These are phyloP conservation scores for Leccinum pallidistipes DNA, from an alignment of 1,284 basidiomycete species.

Conservation along the genomic window DNA sequence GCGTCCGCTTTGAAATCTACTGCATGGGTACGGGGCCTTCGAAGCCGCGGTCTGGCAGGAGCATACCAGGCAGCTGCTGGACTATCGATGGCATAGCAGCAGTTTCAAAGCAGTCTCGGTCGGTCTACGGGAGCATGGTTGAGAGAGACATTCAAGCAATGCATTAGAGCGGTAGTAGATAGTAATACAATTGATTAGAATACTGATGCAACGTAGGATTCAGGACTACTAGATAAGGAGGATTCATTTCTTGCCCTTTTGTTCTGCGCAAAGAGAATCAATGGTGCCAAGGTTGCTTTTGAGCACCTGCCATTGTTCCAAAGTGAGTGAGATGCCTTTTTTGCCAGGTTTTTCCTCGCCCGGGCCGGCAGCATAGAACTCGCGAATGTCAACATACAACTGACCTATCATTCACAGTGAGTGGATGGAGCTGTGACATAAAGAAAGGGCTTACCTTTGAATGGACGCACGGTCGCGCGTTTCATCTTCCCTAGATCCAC, in stretches of 20 bases:
- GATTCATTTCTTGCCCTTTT: conserved; percentile 36
- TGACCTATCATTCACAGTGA: conserved; percentile 36
- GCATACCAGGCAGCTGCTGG: conserved; percentile 72
- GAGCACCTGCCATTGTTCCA: conserved; percentile 71
- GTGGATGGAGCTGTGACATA: background rate
- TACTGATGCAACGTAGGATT: background rate
- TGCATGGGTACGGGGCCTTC: conserved; percentile 70
- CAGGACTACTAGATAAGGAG: background rate
- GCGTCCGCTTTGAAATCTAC: conserved; percentile 58
- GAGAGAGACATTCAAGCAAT: conserved; percentile 1
- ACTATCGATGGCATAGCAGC: conserved; percentile 38
- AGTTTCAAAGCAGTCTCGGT: background rate
- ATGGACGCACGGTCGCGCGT: conserved; percentile 66
- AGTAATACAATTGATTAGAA: background rate
- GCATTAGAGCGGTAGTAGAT: conserved; percentile 5
- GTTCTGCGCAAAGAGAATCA: conserved; percentile 51
- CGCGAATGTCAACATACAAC: conserved; percentile 74
- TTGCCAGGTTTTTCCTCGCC: conserved; percentile 77
- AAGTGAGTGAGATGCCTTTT: conserved; percentile 74
- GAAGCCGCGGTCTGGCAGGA: conserved; percentile 55
- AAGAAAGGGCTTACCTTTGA: conserved; percentile 53
- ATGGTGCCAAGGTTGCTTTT: conserved; percentile 46
- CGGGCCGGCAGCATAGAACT: conserved; percentile 55
- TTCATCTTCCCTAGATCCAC: conserved; percentile 71
- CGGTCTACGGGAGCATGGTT: background rate